A percentile compares a stretch with the other conserved stretches of the same genome.
These are phyloP conservation scores for Nakazawaea ernobii DNA, from an alignment of 805 yeast species.

Conservation along the genomic window DNA sequence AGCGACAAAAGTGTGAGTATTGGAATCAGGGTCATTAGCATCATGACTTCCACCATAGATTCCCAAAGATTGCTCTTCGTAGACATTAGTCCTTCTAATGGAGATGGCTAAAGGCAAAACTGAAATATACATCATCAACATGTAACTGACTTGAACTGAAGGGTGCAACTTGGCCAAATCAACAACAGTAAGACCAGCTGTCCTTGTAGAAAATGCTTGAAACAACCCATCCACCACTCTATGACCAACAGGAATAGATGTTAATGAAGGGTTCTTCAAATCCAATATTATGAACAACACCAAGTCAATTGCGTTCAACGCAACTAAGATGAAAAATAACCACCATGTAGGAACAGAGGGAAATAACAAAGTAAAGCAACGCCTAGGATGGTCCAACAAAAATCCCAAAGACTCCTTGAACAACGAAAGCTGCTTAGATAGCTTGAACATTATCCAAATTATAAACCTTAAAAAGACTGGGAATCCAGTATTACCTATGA, in stretches of 20 bases:
- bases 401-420: conserved; percentile 76
- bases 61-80: conserved; percentile 96
- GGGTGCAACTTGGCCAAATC: conserved; percentile 72
- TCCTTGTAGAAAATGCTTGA: conserved; percentile 89
- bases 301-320: conserved; percentile 72
- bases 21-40: conserved; percentile 28
- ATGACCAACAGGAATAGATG: conserved; percentile 56
- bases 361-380: conserved; percentile 89
- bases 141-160: conserved; percentile 87
- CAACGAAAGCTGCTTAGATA: conserved; percentile 60
- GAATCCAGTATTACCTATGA: conserved; percentile 93
- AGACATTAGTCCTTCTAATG: conserved; percentile 93
- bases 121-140: conserved; percentile 97
- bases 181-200: conserved; percentile 83
- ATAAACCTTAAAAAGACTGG: conserved; percentile 78
- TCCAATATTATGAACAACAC: conserved; percentile 78
- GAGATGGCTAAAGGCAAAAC: conserved; percentile 95
- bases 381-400: conserved; percentile 89
- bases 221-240: conserved; percentile 77
- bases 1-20: conserved; percentile 63
- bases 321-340: conserved; percentile 70
- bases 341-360: conserved; percentile 96
- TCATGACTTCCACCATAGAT: conserved; percentile 48
- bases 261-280: conserved; percentile 44
- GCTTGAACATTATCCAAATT: conserved; percentile 72